Conservation (phyloP, 1,284 basidiomycete genomes). For the Leccinum huronense region DNA sequence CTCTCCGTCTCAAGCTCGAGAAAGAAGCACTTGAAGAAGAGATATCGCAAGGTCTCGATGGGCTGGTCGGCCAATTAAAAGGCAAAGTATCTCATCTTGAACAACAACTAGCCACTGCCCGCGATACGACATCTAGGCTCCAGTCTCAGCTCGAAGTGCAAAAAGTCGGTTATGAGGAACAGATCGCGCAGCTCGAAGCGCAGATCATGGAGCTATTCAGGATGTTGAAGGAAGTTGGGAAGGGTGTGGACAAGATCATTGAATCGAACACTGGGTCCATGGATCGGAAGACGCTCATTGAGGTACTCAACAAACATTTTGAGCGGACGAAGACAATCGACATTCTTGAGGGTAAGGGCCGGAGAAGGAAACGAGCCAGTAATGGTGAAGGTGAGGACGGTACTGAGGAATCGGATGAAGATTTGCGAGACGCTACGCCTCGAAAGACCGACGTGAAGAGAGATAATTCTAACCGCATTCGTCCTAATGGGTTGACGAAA, state of each 20-base stretch:
- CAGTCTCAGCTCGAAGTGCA: slow-evolving; percentile 81
- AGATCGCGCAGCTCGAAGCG: slow-evolving; percentile 84
- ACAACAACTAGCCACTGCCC: slow-evolving; percentile 75
- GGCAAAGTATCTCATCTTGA: slow-evolving; percentile 71
- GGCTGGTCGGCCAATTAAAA: slow-evolving; percentile 83
- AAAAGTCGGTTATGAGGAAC: slow-evolving; percentile 87
- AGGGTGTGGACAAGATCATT: slow-evolving; percentile 73
- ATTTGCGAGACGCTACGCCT: slow-evolving; percentile 52
- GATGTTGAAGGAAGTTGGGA: slow-evolving; percentile 84
- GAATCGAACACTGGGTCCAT: slow-evolving; percentile 60
- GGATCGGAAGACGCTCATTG: slow-evolving; percentile 80
- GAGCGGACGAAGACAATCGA: slow-evolving; percentile 84
- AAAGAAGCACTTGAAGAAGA: slow-evolving; percentile 80
- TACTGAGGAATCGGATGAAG: slow-evolving; percentile 42
- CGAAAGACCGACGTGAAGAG: slow-evolving; percentile 47
- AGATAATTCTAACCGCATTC: slow-evolving; percentile 36
- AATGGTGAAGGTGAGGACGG: slow-evolving; percentile 38
- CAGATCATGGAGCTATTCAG: slow-evolving; percentile 90
- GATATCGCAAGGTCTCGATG: slow-evolving; percentile 76
- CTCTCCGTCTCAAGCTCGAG: slow-evolving; percentile 65
- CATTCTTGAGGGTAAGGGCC: slow-evolving; percentile 75
- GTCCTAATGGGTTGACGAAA: slow-evolving; percentile 33
- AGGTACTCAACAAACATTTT: slow-evolving; percentile 78
- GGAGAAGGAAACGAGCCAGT: slow-evolving; percentile 36
- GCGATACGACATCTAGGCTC: slow-evolving; percentile 74